Percentiles rank a stretch among this genome's conserved stretches.
Evolutionary conservation across 768 basidiomycete species (phyloP).

Genomic region (Leccinum longicurvipes): DNA sequence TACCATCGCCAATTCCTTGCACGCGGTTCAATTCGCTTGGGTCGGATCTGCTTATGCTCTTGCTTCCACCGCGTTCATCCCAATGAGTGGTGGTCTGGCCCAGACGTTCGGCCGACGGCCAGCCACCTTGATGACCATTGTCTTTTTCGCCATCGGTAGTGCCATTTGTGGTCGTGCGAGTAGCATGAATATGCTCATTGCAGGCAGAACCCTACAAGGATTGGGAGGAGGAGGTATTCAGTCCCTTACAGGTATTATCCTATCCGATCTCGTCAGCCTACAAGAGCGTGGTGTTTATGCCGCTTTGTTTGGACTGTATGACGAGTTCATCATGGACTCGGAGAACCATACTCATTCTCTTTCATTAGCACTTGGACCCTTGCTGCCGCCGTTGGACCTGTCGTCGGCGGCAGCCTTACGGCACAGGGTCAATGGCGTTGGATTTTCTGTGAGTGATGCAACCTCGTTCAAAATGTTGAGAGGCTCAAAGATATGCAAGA

Average conservation of each 20-base stretch:
- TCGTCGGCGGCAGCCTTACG: constrained; percentile 36
- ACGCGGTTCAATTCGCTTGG: constrained; percentile 42
- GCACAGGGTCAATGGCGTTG: constrained; percentile 36
- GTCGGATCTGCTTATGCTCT: constrained; percentile 43
- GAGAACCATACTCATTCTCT: not conserved
- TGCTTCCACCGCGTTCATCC: constrained; percentile 39
- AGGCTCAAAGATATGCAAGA: constrained; percentile 21
- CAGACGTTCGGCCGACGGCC: constrained; percentile 40
- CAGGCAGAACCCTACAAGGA: constrained; percentile 40
- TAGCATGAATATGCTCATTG: constrained; percentile 42
- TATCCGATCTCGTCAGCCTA: constrained; percentile 46
- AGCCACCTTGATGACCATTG: constrained; percentile 29
- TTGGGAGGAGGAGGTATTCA: constrained; percentile 40
- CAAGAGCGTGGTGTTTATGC: constrained; percentile 40
- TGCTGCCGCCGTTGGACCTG: constrained; percentile 34
- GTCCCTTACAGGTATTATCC: constrained; percentile 38
- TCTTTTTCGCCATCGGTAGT: constrained; percentile 40
- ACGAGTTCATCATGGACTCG: too few species aligned
- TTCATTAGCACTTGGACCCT: constrained; percentile 32
- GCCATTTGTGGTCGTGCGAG: constrained; percentile 40
- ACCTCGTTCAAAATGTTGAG: not conserved
- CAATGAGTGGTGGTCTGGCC: constrained; percentile 37
- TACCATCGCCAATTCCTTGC: constrained; percentile 37
- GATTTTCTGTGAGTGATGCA: constrained; percentile 34
- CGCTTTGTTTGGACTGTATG: constrained; percentile 36